Evolutionary conservation across 345 rosid genomes (phyloP).

Genomic region (Schrenkiella parvula): DNA sequence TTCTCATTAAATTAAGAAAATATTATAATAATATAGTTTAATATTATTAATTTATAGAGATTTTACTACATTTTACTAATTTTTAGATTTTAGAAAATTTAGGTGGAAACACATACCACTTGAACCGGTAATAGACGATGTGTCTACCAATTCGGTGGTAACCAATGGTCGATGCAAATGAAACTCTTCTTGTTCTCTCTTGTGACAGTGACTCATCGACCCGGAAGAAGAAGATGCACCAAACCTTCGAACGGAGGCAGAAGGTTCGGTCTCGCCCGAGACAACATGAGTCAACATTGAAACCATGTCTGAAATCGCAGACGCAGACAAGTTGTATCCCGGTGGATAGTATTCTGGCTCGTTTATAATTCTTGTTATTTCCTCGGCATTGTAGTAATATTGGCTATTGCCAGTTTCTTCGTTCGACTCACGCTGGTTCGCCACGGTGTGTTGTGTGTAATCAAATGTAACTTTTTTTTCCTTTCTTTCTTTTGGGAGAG

Average conservation of each 20-base stretch:
- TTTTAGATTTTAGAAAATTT: background rate
- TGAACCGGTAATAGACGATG: background rate
- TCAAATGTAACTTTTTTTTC: background rate
- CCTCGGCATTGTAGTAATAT: slow-evolving; percentile 14
- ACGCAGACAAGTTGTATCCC: slow-evolving; percentile 1
- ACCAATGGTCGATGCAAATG: background rate
- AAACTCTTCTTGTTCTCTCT: background rate
- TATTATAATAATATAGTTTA: too few relatives aligned
- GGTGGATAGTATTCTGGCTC: slow-evolving; percentile 15
- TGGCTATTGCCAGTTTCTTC: background rate
- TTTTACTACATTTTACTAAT: too few relatives aligned
- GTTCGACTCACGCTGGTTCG: background rate
- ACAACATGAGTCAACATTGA: slow-evolving; percentile 14
- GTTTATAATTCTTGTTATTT: slow-evolving; percentile 13
- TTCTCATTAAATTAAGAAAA: too few relatives aligned
- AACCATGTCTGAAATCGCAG: slow-evolving; percentile 10
- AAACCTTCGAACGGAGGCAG: background rate
- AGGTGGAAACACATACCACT: background rate
- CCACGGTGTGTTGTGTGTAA: background rate
- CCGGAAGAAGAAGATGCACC: background rate
- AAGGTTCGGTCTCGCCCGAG: background rate
- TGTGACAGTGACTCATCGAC: background rate
- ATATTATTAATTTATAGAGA: too few relatives aligned
- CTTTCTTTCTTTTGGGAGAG: background rate
- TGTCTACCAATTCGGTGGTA: background rate